Evolutionary conservation across 1,284 basidiomycete species (phyloP).

Genomic region (Austroboletus novae-zelandiae): DNA sequence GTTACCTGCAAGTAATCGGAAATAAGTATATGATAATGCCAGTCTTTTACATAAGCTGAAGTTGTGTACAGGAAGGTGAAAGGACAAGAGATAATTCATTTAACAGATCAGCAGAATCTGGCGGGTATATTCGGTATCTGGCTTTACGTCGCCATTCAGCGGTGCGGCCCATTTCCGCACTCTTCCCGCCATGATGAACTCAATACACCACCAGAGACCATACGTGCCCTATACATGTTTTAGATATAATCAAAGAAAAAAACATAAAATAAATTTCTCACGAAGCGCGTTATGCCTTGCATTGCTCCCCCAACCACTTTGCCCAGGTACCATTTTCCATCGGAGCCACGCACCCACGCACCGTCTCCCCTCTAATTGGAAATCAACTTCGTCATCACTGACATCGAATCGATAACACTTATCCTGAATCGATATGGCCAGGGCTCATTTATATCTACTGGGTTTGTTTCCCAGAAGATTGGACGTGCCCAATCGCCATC

Average conservation of each 20-base stretch:
- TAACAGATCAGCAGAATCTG: slow-evolving; percentile 32
- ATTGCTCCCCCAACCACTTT: slow-evolving; percentile 44
- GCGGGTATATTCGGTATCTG: slow-evolving; percentile 43
- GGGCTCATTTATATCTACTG: slow-evolving; percentile 49
- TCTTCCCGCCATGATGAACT: slow-evolving; percentile 35
- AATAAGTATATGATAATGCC: no score
- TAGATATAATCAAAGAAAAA: neutral
- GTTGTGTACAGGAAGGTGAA: no score
- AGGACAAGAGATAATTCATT: no score
- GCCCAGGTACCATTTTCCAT: slow-evolving; percentile 51
- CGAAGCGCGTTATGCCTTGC: slow-evolving; percentile 45
- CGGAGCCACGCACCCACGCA: slow-evolving; percentile 52
- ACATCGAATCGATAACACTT: neutral
- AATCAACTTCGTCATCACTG: neutral
- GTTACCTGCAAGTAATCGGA: no score
- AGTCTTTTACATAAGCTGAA: no score
- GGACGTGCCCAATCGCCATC: slow-evolving; percentile 22
- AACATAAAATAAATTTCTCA: slow-evolving; percentile 26
- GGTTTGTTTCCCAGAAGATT: slow-evolving; percentile 19
- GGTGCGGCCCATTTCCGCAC: slow-evolving; percentile 58
- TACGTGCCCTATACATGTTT: slow-evolving; percentile 33
- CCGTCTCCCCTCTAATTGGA: slow-evolving; percentile 41
- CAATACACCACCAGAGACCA: slow-evolving; percentile 53
- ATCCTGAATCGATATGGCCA: slow-evolving; percentile 55
- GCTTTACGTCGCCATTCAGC: slow-evolving; percentile 62